These are phyloP conservation scores for Coccomyxa sp. DNA, from an alignment of 139 green algal genomes.

Conservation along the genomic window DNA sequence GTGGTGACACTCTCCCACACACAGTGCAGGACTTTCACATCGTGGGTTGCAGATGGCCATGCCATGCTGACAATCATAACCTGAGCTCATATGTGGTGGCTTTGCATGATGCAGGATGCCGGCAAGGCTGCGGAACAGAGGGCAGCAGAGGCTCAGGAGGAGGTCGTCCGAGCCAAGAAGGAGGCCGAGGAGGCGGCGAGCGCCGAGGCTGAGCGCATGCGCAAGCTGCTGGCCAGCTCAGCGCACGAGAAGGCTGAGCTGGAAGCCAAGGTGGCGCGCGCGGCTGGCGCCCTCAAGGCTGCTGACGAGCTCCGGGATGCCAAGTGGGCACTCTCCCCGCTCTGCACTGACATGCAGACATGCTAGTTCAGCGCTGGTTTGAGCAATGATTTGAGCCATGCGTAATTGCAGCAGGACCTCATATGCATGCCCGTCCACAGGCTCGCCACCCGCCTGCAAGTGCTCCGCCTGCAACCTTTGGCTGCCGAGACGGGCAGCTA, in stretches of 20 bases:
- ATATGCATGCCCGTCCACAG: no score
- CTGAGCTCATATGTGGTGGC: neutral
- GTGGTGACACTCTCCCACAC: neutral
- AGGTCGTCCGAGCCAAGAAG: slow-evolving; percentile 4
- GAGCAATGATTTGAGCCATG: no score
- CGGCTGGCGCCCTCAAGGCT: slow-evolving; percentile 55
- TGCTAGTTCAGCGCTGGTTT: no score
- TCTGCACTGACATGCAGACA: no score
- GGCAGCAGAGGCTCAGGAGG: neutral
- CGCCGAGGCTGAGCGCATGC: slow-evolving; percentile 20
- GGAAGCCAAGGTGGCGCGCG: slow-evolving; percentile 57
- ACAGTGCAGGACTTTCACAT: neutral
- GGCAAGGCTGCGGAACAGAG: neutral
- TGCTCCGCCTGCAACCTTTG: no score
- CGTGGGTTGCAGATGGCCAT: neutral
- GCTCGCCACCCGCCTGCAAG: no score
- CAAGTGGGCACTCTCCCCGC: no score
- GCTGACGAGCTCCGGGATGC: slow-evolving; percentile 78
- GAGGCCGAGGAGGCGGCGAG: neutral
- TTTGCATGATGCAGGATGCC: slow-evolving; percentile 8
- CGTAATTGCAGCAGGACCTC: no score
- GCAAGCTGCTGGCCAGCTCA: slow-evolving; percentile 15
- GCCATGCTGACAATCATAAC: neutral
- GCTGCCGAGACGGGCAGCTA: no score
- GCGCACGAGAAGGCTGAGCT: slow-evolving; percentile 35